These are phyloP conservation scores for Tetrapisispora fleetii DNA, from an alignment of 805 yeast species.

Conservation along the genomic window DNA sequence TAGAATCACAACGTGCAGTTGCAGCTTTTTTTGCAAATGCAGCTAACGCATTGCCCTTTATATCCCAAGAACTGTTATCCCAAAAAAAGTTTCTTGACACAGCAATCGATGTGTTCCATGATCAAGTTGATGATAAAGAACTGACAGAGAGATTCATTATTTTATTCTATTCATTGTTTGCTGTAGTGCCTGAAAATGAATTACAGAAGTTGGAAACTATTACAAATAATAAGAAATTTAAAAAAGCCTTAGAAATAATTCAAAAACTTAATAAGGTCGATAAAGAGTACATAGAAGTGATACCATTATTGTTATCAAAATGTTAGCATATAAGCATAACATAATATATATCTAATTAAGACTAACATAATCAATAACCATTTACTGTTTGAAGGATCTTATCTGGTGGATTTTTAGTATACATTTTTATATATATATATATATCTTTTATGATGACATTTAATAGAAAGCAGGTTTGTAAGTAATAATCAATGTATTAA, in stretches of 20 bases:
- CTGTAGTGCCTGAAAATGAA: constrained; percentile 11
- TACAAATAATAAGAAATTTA: constrained; percentile 6
- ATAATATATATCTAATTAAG: neutral
- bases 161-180: constrained; percentile 24
- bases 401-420: no score
- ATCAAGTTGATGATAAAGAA: constrained; percentile 24
- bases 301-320: constrained; percentile 3
- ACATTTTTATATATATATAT: no score
- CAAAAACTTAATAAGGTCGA: constrained; percentile 9
- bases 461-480: no score
- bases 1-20: constrained; percentile 35
- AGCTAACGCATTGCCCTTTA: constrained; percentile 28
- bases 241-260: constrained; percentile 11
- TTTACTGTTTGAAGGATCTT: neutral
- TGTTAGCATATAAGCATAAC: neutral
- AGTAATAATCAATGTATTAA: no score
- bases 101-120: constrained; percentile 16
- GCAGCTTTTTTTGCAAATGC: constrained; percentile 31
- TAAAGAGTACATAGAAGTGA: constrained; percentile 13
- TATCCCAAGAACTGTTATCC: constrained; percentile 25
- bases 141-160: constrained; percentile 28
- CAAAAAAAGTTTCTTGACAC: constrained; percentile 19
- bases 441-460: no score
- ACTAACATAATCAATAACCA: neutral
- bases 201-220: constrained; percentile 1